These are phyloP conservation scores for Colletotrichum caudatum DNA, from an alignment of 2,329 filamentous ascomycete genomes.

Conservation along the genomic window DNA sequence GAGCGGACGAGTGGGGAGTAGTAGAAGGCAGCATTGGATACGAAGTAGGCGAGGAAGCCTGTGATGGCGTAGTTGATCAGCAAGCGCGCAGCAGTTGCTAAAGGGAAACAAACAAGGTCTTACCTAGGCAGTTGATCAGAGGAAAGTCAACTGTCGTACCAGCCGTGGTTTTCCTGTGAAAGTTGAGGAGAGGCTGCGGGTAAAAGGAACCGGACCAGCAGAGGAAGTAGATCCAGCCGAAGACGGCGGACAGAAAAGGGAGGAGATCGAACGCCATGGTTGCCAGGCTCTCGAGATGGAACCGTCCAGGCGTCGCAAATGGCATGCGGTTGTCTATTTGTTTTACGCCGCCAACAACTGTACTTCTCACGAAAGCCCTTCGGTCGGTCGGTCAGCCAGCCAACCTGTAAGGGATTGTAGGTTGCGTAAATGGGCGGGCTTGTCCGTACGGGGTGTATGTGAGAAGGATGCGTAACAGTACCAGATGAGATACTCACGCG, in stretches of 20 bases:
- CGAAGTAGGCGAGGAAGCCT: constrained; percentile 81
- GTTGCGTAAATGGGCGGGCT: neutral
- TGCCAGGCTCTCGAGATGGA: constrained; percentile 1
- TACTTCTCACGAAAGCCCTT: constrained; percentile 7
- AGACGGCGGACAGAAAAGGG: constrained; percentile 64
- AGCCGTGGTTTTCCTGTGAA: constrained; percentile 78
- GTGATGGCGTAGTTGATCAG: constrained; percentile 35
- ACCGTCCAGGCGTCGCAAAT: neutral
- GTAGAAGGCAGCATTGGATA: constrained; percentile 81
- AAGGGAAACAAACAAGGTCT: constrained; percentile 30
- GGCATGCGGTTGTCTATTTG: neutral
- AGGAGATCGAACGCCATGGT: constrained; percentile 56
- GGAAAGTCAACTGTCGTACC: constrained; percentile 93
- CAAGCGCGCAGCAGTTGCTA: neutral
- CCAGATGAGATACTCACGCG: constrained; percentile 11
- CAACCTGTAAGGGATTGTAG: constrained; percentile 9
- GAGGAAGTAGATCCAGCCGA: constrained; percentile 81
- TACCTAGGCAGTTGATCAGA: constrained; percentile 75
- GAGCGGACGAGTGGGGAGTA: constrained; percentile 81
- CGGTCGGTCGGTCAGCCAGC: constrained; percentile 16
- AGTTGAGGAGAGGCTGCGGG: constrained; percentile 88
- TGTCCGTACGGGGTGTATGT: neutral
- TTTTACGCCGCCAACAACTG: neutral
- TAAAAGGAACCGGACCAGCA: constrained; percentile 94
- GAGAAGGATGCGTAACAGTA: constrained; percentile 1